These are phyloP conservation scores for Coniophora puteana DNA, from an alignment of 1,284 basidiomycete genomes.

Conservation along the genomic window DNA sequence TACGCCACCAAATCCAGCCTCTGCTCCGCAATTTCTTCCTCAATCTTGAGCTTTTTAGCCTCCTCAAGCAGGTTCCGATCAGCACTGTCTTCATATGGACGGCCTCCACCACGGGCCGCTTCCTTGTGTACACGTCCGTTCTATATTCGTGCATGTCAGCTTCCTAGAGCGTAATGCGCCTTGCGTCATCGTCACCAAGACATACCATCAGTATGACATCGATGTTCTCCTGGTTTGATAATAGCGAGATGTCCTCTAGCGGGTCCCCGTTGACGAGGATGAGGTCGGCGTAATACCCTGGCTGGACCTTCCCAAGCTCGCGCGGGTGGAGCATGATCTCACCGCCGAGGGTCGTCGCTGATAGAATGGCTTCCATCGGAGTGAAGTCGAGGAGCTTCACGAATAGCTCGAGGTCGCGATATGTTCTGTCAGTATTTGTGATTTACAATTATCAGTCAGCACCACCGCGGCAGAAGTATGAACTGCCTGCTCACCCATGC, in stretches of 20 bases:
- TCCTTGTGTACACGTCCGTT: conserved; percentile 25
- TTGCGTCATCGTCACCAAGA: too few relatives aligned
- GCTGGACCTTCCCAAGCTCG: conserved; percentile 16
- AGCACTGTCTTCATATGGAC: too few relatives aligned
- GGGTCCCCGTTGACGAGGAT: conserved; percentile 18
- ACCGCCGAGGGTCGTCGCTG: conserved; percentile 18
- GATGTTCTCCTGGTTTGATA: conserved; percentile 14
- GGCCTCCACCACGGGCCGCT: too few relatives aligned
- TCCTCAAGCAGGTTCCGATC: too few relatives aligned
- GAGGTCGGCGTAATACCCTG: conserved; percentile 16
- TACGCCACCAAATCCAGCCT: too few relatives aligned
- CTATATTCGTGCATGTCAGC: conserved; percentile 12
- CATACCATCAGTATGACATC: conserved; percentile 11
- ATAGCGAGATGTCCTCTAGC: conserved; percentile 14
- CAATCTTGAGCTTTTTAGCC: too few relatives aligned
- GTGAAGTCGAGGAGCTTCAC: conserved; percentile 18
- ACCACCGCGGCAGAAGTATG: not conserved
- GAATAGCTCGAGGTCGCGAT: conserved; percentile 20
- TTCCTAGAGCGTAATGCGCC: too few relatives aligned
- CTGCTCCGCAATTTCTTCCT: too few relatives aligned
- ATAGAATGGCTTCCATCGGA: conserved; percentile 20
- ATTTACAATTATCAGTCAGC: not conserved
- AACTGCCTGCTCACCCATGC: conserved; percentile 6
- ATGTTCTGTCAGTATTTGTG: conserved; percentile 11
- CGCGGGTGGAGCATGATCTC: conserved; percentile 14